phyloP scores from a whole-genome alignment of 1,284 basidiomycete genomes.

The Hemileia vastatrix region DNA sequence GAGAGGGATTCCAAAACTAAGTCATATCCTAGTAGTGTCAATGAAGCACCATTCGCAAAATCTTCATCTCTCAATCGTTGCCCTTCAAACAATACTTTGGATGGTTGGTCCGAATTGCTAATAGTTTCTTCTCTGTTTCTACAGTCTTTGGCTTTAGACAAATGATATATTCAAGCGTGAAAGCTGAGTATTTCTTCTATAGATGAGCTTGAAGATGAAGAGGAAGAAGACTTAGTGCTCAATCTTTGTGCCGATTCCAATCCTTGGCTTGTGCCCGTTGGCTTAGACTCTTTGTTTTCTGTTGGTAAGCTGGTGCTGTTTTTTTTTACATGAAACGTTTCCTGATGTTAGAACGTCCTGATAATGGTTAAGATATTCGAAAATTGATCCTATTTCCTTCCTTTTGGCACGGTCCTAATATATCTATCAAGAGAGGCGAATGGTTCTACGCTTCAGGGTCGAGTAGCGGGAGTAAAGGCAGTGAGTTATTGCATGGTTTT shows the following conservation, averaged over 20 bases:
- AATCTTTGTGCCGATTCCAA: slow-evolving; percentile 17
- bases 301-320: slow-evolving; percentile 26
- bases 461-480: slow-evolving; percentile 30
- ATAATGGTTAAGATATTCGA: slow-evolving; percentile 5
- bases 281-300: slow-evolving; percentile 38
- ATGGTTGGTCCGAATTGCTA: not conserved
- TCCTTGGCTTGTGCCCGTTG: slow-evolving; percentile 33
- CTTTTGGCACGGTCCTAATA: slow-evolving; percentile 21
- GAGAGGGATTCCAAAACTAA: not conserved
- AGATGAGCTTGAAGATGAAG: slow-evolving; percentile 1
- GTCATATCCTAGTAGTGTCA: not conserved
- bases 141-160: not conserved
- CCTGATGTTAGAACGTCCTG: no score
- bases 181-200: not conserved
- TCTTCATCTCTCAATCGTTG: not conserved
- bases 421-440: slow-evolving; percentile 14
- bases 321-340: no score
- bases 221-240: slow-evolving; percentile 11
- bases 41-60: not conserved
- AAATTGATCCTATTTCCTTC: slow-evolving; percentile 14
- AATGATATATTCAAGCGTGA: not conserved
- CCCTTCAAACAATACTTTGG: not conserved
- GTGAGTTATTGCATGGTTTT: no score
- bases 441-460: slow-evolving; percentile 28
- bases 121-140: not conserved